Evolutionary conservation across 2,329 filamentous ascomycete genomes (phyloP).

Genomic region (Macrophomina pseudophaseolina): DNA sequence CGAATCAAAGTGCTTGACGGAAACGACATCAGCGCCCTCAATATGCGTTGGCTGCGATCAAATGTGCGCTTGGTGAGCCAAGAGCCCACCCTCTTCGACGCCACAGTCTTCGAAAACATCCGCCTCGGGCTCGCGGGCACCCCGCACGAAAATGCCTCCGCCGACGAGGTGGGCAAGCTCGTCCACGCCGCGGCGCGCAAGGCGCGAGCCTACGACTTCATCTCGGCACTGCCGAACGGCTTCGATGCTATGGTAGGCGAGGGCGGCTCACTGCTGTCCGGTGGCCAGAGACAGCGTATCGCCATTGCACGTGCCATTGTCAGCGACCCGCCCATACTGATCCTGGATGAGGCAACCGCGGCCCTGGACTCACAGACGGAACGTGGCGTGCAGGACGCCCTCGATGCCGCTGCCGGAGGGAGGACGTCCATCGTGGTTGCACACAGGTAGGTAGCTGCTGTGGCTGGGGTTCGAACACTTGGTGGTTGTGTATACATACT

Average conservation of each 20-base stretch:
- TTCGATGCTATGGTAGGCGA: slow-evolving; percentile 85
- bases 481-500: no score
- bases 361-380: slow-evolving; percentile 56
- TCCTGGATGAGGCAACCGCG: slow-evolving; percentile 37
- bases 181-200: slow-evolving; percentile 77
- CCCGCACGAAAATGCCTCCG: slow-evolving; percentile 53
- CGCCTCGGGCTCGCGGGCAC: slow-evolving; percentile 58
- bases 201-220: slow-evolving; percentile 41
- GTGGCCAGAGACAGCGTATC: slow-evolving; percentile 90
- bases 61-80: slow-evolving; percentile 85
- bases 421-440: slow-evolving; percentile 95
- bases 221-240: slow-evolving; percentile 62
- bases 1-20: slow-evolving; percentile 64
- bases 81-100: slow-evolving; percentile 88
- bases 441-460: slow-evolving; percentile 88
- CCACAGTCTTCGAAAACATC: slow-evolving; percentile 85
- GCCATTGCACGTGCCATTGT: slow-evolving; percentile 87
- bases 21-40: slow-evolving; percentile 75
- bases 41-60: slow-evolving; percentile 73
- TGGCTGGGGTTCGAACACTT: slow-evolving; percentile 57
- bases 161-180: slow-evolving; percentile 72
- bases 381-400: slow-evolving; percentile 78
- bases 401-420: slow-evolving; percentile 82
- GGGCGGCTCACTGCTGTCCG: slow-evolving; percentile 83
- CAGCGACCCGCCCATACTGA: slow-evolving; percentile 81